Conservation (phyloP, 192 early-diverging fungal genomes). For the Nowakowskiella sp. region DNA sequence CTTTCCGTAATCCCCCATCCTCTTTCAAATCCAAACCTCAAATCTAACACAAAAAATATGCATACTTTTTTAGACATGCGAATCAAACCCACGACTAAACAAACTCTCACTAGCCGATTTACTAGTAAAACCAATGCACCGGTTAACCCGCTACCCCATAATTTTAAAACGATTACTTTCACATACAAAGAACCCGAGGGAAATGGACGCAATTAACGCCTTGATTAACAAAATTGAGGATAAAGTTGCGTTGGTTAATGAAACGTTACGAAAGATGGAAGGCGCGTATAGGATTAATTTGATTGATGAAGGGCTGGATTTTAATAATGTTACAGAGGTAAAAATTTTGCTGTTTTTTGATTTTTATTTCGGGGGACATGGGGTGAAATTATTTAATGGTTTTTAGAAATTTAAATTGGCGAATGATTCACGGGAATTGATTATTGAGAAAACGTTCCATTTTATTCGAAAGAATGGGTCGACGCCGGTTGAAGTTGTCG, state of each 20-base stretch:
- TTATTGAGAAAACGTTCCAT: slow-evolving; percentile 37
- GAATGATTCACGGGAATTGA: slow-evolving; percentile 37
- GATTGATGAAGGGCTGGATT: slow-evolving; percentile 45
- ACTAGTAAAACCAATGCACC: slow-evolving; percentile 45
- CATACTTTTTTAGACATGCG: slow-evolving; percentile 28
- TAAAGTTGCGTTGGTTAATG: slow-evolving; percentile 33
- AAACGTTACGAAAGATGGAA: slow-evolving; percentile 30
- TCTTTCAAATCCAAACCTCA: background rate
- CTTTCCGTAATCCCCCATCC: slow-evolving; percentile 2
- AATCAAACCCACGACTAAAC: slow-evolving; percentile 36
- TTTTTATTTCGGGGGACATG: slow-evolving; percentile 11
- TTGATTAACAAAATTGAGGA: slow-evolving; percentile 34
- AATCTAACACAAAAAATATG: slow-evolving; percentile 9
- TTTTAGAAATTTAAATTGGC: slow-evolving; percentile 38
- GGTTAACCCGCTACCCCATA: slow-evolving; percentile 42
- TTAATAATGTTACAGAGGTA: slow-evolving; percentile 37
- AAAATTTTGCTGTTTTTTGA: background rate
- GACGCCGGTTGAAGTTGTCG: slow-evolving; percentile 30
- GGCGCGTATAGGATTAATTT: slow-evolving; percentile 27
- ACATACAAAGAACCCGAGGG: slow-evolving; percentile 5
- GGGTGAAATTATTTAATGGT: slow-evolving; percentile 7
- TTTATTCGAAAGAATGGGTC: slow-evolving; percentile 32
- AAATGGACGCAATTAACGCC: slow-evolving; percentile 20
- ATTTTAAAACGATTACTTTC: slow-evolving; percentile 37
- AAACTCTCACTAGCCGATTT: slow-evolving; percentile 35